Evolutionary conservation across 2,329 filamentous ascomycete genomes (phyloP), one percentile per base, ranked within the genome.

Genomic region (Fusarium tuaranense): DNA sequence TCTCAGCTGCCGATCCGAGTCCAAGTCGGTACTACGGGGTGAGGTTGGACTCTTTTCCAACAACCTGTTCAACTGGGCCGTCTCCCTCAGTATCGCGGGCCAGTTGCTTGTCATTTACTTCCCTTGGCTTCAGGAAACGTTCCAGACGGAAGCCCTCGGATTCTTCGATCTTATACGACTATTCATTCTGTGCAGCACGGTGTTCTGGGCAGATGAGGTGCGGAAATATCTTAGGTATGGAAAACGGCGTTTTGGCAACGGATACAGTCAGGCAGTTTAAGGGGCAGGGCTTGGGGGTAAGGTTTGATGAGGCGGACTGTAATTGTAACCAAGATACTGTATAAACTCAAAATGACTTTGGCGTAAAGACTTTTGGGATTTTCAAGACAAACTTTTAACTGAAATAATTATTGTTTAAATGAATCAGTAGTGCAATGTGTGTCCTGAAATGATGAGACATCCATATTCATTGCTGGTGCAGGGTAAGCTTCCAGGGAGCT

Each of bases 1-100:
- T 2, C 88, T 99, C 25, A 93, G 94, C 18, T 99, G 97, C 84
- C 94, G 97, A 58, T 97, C 94, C 9, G 95, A 98, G 81, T 92
- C 90, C 72, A 98, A 98, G 83, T 97, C 94, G 13, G 88, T 99
- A 7, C 89, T 99, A 5, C 89, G 93, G 30, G 96, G 97, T 46
- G 95, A 99, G 81, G 88, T 97, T 61, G 91, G 93, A 10, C 82
- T 97, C 14, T 93, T 97, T 67, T 91, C 92, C 10, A 99, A 99
- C 81, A 93, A 92, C 70, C 93, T 99, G 84, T 99, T 99, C 86
- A 98, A 98, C 84, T 98, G 96, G 87, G 95, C 97, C 1, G 97
- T 99, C 3, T 89, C 93, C 10, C 92, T 97, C 27, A 96, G 93
- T 81, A 83, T 99, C 59, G 85, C 94, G 7, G 97, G 97, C 2